These are phyloP conservation scores for Ramaria sp. DNA, from an alignment of 768 basidiomycete species.

Conservation along the genomic window DNA sequence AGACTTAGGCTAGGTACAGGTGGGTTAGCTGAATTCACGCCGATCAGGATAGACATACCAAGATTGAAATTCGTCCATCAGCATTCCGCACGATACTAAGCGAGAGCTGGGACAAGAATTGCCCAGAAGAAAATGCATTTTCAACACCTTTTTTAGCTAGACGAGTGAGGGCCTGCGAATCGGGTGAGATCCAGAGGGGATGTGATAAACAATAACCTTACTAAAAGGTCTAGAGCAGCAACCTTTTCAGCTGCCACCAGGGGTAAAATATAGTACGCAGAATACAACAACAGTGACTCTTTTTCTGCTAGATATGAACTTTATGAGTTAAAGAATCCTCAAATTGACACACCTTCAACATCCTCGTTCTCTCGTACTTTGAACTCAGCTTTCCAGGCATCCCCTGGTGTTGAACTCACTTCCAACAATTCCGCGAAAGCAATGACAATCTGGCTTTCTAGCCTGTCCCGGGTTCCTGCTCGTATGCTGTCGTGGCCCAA, in stretches of 20 bases:
- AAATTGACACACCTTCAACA: conserved; percentile 11
- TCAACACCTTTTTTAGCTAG: not conserved
- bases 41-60: not conserved
- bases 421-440: conserved; percentile 70
- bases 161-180: not conserved
- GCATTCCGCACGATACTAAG: not conserved
- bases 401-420: conserved; percentile 16
- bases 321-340: not conserved
- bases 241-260: not conserved
- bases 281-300: conserved; percentile 4
- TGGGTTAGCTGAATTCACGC: conserved; percentile 22
- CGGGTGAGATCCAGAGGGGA: not conserved
- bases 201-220: not conserved
- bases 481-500: conserved; percentile 22
- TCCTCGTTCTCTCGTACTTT: conserved; percentile 6
- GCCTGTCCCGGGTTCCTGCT: conserved; percentile 25
- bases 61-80: not conserved
- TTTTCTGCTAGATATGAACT: not conserved
- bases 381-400: conserved; percentile 61
- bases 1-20: conserved; percentile 16
- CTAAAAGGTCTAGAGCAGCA: conserved; percentile 1
- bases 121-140: not conserved
- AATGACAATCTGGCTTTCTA: conserved; percentile 58
- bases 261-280: not conserved
- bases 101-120: not conserved